phyloP scores from a whole-genome alignment of 306 rosid species.

The Sophora flavescens region DNA sequence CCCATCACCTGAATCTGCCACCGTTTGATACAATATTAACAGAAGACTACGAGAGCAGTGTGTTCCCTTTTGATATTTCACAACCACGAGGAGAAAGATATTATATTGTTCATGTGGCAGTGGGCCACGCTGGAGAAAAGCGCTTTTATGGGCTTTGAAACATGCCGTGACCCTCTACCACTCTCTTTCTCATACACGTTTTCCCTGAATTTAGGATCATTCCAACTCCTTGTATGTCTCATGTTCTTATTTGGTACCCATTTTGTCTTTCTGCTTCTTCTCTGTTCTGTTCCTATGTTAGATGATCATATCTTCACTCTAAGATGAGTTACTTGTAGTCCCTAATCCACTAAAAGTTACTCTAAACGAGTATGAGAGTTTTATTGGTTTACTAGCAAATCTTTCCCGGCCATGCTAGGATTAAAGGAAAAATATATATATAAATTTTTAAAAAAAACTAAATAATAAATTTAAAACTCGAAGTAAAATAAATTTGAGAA shows the following conservation, averaged over 20 bases:
- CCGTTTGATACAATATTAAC: no score
- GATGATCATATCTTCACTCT: background rate
- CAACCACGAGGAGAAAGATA: conserved; percentile 7
- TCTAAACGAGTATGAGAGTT: background rate
- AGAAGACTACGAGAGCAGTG: background rate
- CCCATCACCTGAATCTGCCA: no score
- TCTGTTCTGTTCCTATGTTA: background rate
- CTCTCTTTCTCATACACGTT: conserved; percentile 70
- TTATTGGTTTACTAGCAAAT: background rate
- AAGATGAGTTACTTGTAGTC: background rate
- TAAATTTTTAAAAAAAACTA: no score
- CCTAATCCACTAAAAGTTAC: background rate
- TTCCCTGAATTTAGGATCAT: conserved; percentile 67
- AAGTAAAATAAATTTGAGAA: no score
- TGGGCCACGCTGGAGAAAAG: conserved; percentile 64
- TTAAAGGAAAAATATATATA: no score
- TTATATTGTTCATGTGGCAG: conserved; percentile 67
- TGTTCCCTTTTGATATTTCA: conserved; percentile 31
- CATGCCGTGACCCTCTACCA: background rate
- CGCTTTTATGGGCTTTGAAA: conserved; percentile 45
- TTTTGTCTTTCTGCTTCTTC: background rate
- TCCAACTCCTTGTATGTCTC: conserved; percentile 77
- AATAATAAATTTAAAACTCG: no score
- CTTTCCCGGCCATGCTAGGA: no score
- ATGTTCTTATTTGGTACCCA: background rate